Evolutionary conservation across 345 rosid genomes (phyloP), one percentile per base, ranked within the genome.

Genomic region (Euphorbia lathyris): DNA sequence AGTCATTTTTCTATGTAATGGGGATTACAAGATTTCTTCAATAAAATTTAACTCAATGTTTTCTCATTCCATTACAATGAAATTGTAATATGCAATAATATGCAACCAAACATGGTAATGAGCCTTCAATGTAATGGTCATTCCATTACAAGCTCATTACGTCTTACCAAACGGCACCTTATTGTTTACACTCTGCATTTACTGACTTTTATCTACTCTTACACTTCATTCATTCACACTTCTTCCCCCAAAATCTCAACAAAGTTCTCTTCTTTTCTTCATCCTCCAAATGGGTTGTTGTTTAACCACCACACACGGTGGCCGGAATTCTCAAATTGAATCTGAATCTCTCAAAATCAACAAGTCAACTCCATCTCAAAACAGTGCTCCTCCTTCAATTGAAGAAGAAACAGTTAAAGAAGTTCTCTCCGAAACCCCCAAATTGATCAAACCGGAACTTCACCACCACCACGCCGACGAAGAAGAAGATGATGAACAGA

Each of bases 361-460:
- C 53, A 80, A 84, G 72, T 82, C 87, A 16, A 86, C 93, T 5
- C 51, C 51, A 34, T 34, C 38, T 34, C 4, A 34, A 7, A 34
- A 34, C 38, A 34, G 38, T 2, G 38, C 38, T 5, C 86, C 87
- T 9, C 83, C 84, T 58, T 55, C 84, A 0, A 30, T 23, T 70
- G 75, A 69, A n/a, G 48, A 89, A 79, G 98, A 90, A 58, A 82
- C 93, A 0, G 97, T 91, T 17, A 93, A 93, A 73, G 93, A 93
- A 81, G 90, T 93, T 3, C 81, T 90, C 70, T 84, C 98, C 3
- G 96, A 87, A 71, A 86, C 85, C 19, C 82, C 88, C 7, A 75
- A 70, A 4, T 51, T 66, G 48, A 74, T 71, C 51, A 45, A 45
- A 45, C 51, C 19, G 16, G 3, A 11, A 10, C 3, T 10, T 45